A percentile compares a stretch with the other conserved stretches of the same genome.
Evolutionary conservation across 2,329 filamentous ascomycete species (phyloP).

Genomic region (Myriosclerotinia duriaeana): DNA sequence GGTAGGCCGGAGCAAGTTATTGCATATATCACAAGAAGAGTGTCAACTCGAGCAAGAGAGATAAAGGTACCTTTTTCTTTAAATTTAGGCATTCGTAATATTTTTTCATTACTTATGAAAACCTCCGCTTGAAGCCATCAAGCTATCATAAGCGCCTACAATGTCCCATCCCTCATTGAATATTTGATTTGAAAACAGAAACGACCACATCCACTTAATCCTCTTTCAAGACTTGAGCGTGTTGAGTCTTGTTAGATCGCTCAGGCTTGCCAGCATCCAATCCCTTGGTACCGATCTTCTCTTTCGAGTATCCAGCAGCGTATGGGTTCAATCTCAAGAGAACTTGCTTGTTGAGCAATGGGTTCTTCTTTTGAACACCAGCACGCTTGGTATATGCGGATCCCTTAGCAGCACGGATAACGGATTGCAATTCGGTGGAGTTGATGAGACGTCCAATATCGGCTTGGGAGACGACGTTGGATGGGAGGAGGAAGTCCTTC

Average conservation of each 20-base stretch:
- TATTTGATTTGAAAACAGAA: constrained; percentile 27
- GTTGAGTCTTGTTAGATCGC: constrained; percentile 39
- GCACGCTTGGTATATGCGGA: constrained; percentile 85
- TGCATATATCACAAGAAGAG: neutral
- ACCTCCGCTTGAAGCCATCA: constrained; percentile 21
- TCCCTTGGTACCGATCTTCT: constrained; percentile 74
- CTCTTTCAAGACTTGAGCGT: constrained; percentile 50
- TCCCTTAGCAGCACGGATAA: constrained; percentile 88
- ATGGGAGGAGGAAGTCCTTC: constrained; percentile 98
- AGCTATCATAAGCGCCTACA: constrained; percentile 25
- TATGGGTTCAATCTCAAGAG: constrained; percentile 99
- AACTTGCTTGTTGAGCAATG: constrained; percentile 97
- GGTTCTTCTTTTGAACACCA: constrained; percentile 99
- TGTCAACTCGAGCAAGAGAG: neutral
- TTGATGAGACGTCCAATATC: constrained; percentile 98
- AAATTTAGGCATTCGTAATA: constrained; percentile 23
- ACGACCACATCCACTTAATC: constrained; percentile 45
- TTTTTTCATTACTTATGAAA: constrained; percentile 19
- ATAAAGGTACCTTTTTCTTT: constrained; percentile 12
- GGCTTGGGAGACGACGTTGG: constrained; percentile 88
- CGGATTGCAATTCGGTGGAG: constrained; percentile 96
- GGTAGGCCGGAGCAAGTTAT: neutral
- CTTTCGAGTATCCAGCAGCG: constrained; percentile 84
- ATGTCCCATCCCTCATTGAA: constrained; percentile 26
- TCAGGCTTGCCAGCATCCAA: constrained; percentile 60